Evolutionary conservation across 1,284 basidiomycete genomes (phyloP).

Genomic region (Rhodotorula glutinis): DNA sequence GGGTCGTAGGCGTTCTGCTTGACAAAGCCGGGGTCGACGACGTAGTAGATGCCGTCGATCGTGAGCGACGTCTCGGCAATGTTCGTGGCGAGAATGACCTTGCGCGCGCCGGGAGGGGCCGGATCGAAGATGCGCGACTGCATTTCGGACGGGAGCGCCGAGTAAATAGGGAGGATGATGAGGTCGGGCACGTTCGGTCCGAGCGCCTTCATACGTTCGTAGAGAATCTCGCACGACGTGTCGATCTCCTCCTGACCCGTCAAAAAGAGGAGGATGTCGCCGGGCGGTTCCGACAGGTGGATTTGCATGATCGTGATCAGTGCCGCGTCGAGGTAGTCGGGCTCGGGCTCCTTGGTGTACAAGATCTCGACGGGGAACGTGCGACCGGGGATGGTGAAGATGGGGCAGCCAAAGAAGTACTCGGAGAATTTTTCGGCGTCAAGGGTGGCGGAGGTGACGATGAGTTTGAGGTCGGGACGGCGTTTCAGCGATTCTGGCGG

Average conservation of each 20-base stretch:
- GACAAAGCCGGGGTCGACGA: conserved; percentile 90
- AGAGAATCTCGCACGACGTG: conserved; percentile 93
- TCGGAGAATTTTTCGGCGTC: conserved; percentile 99
- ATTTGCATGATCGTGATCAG: conserved; percentile 99
- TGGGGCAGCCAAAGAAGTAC: conserved; percentile 97
- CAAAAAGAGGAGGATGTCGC: conserved; percentile 93
- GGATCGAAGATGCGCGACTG: conserved; percentile 98
- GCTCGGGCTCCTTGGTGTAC: conserved; percentile 97
- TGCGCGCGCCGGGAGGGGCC: conserved; percentile 90
- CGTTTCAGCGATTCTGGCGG: conserved; percentile 81
- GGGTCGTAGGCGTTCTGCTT: conserved; percentile 99
- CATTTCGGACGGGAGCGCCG: conserved; percentile 93
- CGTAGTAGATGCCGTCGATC: conserved; percentile 98
- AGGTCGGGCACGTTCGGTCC: conserved; percentile 96
- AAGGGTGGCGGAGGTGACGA: conserved; percentile 97
- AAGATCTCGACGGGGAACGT: conserved; percentile 97
- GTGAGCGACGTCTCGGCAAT: conserved; percentile 98
- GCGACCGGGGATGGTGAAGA: conserved; percentile 98
- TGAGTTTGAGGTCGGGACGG: conserved; percentile 91
- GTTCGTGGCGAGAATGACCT: conserved; percentile 97
- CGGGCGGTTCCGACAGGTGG: conserved; percentile 93
- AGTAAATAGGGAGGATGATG: conserved; percentile 95
- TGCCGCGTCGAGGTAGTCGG: conserved; percentile 96
- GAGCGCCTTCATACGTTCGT: conserved; percentile 95
- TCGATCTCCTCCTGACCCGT: conserved; percentile 99